Evolutionary conservation across 2,329 filamentous ascomycete genomes (phyloP).

Genomic region (Nemania sp.): DNA sequence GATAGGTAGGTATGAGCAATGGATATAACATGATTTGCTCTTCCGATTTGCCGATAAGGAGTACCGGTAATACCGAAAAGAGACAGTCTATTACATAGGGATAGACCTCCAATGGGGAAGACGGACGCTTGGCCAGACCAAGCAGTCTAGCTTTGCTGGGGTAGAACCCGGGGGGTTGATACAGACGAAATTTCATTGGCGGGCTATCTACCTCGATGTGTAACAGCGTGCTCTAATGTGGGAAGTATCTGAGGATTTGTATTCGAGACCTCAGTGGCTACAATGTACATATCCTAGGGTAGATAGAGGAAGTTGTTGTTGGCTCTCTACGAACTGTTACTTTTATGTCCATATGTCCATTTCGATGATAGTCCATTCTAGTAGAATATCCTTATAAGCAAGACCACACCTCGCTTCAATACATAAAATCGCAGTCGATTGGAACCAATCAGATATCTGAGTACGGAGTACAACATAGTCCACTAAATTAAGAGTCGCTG

Average conservation of each 20-base stretch:
- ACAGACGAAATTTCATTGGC: background rate
- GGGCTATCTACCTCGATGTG: background rate
- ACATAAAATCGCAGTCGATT: background rate
- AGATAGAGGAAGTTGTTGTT: too few species aligned
- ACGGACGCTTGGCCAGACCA: background rate
- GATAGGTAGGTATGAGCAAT: background rate
- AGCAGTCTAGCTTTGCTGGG: background rate
- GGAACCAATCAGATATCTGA: background rate
- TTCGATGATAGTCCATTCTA: background rate
- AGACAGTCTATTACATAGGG: background rate
- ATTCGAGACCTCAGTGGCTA: background rate
- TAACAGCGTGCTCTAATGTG: background rate
- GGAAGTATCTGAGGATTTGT: background rate
- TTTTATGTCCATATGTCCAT: too few species aligned
- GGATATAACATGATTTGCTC: background rate
- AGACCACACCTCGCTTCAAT: conserved; percentile 1
- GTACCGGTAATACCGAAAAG: background rate
- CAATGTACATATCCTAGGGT: too few species aligned
- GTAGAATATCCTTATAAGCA: background rate
- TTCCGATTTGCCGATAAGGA: background rate
- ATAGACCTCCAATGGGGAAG: background rate
- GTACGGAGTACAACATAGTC: background rate
- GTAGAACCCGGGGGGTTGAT: background rate
- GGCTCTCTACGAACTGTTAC: too few species aligned
- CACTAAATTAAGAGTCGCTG: background rate